Percentiles rank a stretch among this genome's conserved stretches.
Conservation (phyloP, 2,329 filamentous ascomycete species). For the Phialocephala subalpina region DNA sequence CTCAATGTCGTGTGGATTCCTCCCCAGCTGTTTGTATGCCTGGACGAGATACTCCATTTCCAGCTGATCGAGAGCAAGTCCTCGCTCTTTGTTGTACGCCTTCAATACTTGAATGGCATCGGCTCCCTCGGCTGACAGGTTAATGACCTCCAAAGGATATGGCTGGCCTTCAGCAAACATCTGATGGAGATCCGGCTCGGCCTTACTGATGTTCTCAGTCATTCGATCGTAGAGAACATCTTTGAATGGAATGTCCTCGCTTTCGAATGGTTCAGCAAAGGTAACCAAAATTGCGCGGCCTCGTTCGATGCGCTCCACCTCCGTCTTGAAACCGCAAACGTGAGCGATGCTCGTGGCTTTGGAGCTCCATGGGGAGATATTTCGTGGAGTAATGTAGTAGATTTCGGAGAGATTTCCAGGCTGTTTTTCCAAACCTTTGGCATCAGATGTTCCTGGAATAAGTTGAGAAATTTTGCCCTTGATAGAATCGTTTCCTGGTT, state of each 20-base stretch:
- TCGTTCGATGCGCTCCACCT: conserved; percentile 82
- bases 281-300: conserved; percentile 79
- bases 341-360: conserved; percentile 94
- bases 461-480: conserved; percentile 38
- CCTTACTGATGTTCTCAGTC: conserved; percentile 81
- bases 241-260: conserved; percentile 62
- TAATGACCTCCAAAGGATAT: conserved; percentile 74
- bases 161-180: conserved; percentile 80
- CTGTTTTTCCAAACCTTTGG: conserved; percentile 23
- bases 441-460: conserved; percentile 32
- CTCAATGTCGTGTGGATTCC: conserved; percentile 81
- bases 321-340: conserved; percentile 81
- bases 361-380: conserved; percentile 96
- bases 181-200: conserved; percentile 71
- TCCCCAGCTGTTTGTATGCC: conserved; percentile 68
- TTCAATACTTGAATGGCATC: conserved; percentile 77
- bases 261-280: conserved; percentile 60
- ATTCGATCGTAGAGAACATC: conserved; percentile 91
- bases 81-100: conserved; percentile 83
- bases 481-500: conserved; percentile 19
- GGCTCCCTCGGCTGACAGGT: conserved; percentile 71
- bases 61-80: conserved; percentile 61
- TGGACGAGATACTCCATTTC: conserved; percentile 87
- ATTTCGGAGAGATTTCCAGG: conserved; percentile 27
- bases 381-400: conserved; percentile 79